Evolutionary conservation across 2,329 filamentous ascomycete genomes (phyloP), one percentile per base, ranked within the genome.

Genomic region (Balansia obtecta): DNA sequence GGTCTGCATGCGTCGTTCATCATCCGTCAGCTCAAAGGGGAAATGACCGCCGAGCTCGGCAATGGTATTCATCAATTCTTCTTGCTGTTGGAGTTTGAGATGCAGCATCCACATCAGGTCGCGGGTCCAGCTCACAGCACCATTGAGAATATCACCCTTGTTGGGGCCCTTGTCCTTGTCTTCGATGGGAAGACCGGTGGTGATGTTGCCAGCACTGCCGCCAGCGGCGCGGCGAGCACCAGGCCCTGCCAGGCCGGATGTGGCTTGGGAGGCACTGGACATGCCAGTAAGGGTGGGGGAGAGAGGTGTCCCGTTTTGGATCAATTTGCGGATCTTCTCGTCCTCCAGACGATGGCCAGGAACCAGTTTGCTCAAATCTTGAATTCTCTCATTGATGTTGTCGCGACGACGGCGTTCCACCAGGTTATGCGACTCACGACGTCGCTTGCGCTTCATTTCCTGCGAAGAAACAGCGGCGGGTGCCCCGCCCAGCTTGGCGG

Each of bases 81-180:
- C 85, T 64, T 95, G 88, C 66, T 95, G 88, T 63, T 93, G 84
- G 56, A 95, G 77, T 70, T 95, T 95, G 62, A 87, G 77, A 63
- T 95, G 83, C 53, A 95, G 73, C 71, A 94, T 85, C 93, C 93
- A 97, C 88, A 97, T 95, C 48, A 98, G 75, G 69, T 98, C 93
- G 55, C 91, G 82, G 54, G 88, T 96, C 93, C 93, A 98, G 68
- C 88, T 89, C 49, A 97, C 93, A 34, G 91, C 87, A 32, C 93
- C 91, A 62, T 97, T 97, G 60, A 98, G 83, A 53, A 98, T 97
- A 60, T 98, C 93, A 46, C 93, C 93, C 71, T 98, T 98, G 74
- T 97, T 97, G 6, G 93, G 93, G 0, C 93, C 93, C 65, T 97
- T 97, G 70, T 98, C 93, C 66, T 97, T 97, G 58, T 97, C 93